Base-by-base conservation (phyloP, 257 asterid genomes). In the Jaltomata sinuosa region DNA sequence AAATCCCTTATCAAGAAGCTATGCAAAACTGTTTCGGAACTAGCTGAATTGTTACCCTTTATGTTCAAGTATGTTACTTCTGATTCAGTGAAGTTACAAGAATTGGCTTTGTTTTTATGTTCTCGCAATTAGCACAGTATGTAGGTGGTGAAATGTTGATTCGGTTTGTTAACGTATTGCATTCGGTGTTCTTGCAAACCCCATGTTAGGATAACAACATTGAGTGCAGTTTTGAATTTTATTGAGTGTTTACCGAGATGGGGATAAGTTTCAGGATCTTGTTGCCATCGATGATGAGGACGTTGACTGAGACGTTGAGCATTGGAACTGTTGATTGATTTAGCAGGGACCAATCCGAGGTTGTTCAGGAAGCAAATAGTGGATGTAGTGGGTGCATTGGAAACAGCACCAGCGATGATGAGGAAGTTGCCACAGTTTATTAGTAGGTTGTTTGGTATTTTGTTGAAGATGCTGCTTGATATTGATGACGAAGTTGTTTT, bases 391-490 rank as follows among this genome's bases (percentile, higher is more conserved):
- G 69, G 19, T 27, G 36, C 19, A 11, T 25, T 61, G 81, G 97
- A 95, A 82, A 91, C 97, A 83, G 98, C 97, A 1, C 97, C 97
- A 0, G 97, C 98, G 86, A 95, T 97, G 98, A 94, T 97, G 97
- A 93, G 97, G 87, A 94, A 91, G 89, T 50, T 97, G 91, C 98
- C 98, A 0, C 97, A 91, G 79, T 94, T 94, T 80, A 91, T 93
- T 69, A 91, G 93, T 86, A 87, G 93, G 86, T 86, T 93, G 18
- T 95, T 97, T 83, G 89, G 95, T 0, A 93, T 89, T 82, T 81
- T 97, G 82, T 91, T 97, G 98, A 91, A 85, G 84, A 89, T 97
- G 98, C 90, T 97, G 61, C 87, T 93, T 89, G 97, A 96, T 85
- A 86, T 96, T 59, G 96, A 94, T 84, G 98, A 94, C 81, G 98